Conservation (phyloP, 768 basidiomycete species). For the Rhodosporidiobolus sp. region DNA sequence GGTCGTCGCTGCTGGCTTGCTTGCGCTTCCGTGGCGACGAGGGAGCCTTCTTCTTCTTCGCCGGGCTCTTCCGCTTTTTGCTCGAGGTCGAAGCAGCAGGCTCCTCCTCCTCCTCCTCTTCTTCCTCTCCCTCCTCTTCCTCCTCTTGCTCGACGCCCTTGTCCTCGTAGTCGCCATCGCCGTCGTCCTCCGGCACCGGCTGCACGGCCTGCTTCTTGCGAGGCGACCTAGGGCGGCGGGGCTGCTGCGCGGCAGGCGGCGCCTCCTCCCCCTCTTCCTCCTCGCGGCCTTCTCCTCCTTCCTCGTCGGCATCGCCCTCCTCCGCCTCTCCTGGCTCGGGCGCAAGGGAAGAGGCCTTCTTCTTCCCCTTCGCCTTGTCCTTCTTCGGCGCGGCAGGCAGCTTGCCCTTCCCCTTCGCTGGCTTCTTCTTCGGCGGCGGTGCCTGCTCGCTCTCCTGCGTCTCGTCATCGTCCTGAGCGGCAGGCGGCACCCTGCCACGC, state of each 20-base stretch:
- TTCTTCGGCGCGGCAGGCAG: too few relatives aligned
- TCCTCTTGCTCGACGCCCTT: neutral
- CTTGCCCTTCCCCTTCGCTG: neutral
- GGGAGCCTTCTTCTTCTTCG: neutral
- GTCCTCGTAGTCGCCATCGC: too few relatives aligned
- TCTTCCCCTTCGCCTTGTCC: neutral
- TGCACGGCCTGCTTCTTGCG: too few relatives aligned
- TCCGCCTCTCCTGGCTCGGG: neutral
- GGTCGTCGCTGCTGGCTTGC: neutral
- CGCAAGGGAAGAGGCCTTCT: neutral
- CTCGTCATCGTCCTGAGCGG: too few relatives aligned
- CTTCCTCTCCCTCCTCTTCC: neutral
- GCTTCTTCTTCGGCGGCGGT: neutral
- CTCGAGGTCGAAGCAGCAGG: neutral
- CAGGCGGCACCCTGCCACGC: too few relatives aligned
- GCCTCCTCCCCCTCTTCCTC: neutral
- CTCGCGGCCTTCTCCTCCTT: neutral
- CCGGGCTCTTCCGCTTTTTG: neutral
- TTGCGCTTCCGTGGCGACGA: neutral
- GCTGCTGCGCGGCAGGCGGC: neutral
- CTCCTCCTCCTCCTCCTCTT: neutral
- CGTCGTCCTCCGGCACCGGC: neutral
- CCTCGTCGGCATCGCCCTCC: neutral
- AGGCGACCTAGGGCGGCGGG: too few relatives aligned
- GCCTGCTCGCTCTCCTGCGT: neutral